Base-by-base conservation (phyloP, 345 rosid species). In the Linum tenue region DNA sequence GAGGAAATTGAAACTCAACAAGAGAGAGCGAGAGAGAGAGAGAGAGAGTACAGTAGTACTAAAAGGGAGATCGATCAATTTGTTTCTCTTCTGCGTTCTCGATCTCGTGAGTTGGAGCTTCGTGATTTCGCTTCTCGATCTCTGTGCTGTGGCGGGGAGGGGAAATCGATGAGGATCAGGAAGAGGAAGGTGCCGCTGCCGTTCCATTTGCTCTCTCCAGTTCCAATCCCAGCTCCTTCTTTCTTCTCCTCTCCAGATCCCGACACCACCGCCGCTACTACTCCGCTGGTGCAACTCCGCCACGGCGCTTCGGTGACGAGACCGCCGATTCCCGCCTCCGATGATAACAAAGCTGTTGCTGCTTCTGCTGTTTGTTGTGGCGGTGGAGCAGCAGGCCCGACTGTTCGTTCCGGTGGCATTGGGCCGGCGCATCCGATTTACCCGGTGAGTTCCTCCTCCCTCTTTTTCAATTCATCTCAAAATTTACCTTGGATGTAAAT, bases 141-240 rank as follows among this genome's bases (percentile, higher is more conserved):
- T 22, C 31, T 22, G 0, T 22, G 31, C 31, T 22, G 31, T 22
- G 31, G 31, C 31, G 31, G 31, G 31, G 31, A 22, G 31, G 31
- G 31, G 1, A 22, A 22, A 0, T 1, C 74, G 70, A 94, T 94
- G 99, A 94, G 99, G 85, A 94, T 94, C 89, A 84, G 99, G 67
- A 88, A 90, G 68, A 83, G 97, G 72, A 81, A 78, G 75, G 84
- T 72, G 15, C 95, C 86, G 39, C 80, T 88, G 31, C 87, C 98
- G 41, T 81, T 90, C 17, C 85, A 97, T 2, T 82, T 92, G 56
- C 83, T 87, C 7, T 84, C 89, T 38, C 98, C 95, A 38, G 77
- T 86, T 5, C 90, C 90, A 64, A 74, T 87, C 59, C 81, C 94
- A 85, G 96, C 88, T 90, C 94, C 85, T 89, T 78, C 77, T 79